Conservation (phyloP, 2,329 filamentous ascomycete species). For the Myotisia sp. region DNA sequence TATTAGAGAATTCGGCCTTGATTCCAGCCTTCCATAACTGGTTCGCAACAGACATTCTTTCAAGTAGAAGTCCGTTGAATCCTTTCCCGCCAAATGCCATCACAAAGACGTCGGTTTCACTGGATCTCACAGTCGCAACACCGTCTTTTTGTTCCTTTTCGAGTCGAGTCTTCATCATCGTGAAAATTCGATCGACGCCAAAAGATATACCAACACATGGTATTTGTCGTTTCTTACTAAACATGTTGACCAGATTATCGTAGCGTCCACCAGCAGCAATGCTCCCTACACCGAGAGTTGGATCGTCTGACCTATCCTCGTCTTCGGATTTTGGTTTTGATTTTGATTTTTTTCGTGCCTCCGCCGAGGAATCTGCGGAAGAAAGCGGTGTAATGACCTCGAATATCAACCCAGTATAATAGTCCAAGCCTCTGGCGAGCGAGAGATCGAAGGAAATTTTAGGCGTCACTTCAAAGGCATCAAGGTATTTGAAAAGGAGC, state of each 20-base stretch:
- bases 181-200: conserved; percentile 89
- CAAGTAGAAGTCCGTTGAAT: conserved; percentile 63
- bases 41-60: conserved; percentile 68
- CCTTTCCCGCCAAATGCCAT: conserved; percentile 89
- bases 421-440: conserved; percentile 79
- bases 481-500: conserved; percentile 66
- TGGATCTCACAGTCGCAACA: conserved; percentile 45
- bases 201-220: conserved; percentile 90
- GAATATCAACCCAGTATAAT: conserved; percentile 83
- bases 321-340: conserved; percentile 39
- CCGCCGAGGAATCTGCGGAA: conserved; percentile 35
- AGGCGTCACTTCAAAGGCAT: conserved; percentile 58
- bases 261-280: conserved; percentile 84
- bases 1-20: conserved; percentile 81
- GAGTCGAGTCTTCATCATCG: conserved; percentile 68
- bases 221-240: conserved; percentile 68
- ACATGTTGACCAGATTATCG: conserved; percentile 89
- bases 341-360: conserved; percentile 35
- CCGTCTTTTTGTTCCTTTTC: conserved; percentile 44
- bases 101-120: conserved; percentile 78
- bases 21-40: conserved; percentile 75
- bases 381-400: conserved; percentile 76
- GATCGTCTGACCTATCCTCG: conserved; percentile 61
- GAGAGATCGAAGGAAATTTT: conserved; percentile 79
- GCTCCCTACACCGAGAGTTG: conserved; percentile 70